Percentiles rank a stretch among this genome's conserved stretches.
Evolutionary conservation across 768 basidiomycete genomes (phyloP).

Genomic region (Austroboletus festivus): DNA sequence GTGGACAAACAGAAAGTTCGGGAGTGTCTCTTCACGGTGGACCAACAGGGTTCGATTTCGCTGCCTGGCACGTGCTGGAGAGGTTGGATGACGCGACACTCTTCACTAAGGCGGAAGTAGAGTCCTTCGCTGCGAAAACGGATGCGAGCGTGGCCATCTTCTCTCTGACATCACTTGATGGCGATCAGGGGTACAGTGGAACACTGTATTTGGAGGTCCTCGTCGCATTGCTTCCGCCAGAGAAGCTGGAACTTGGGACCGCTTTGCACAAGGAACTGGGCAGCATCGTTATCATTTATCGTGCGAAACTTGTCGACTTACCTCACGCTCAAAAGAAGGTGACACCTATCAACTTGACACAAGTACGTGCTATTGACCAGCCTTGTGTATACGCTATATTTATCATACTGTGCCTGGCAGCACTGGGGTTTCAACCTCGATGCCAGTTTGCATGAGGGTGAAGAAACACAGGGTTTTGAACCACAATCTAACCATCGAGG

Average conservation of each 20-base stretch:
- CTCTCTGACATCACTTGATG: slow-evolving; percentile 54
- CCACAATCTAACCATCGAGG: slow-evolving; percentile 43
- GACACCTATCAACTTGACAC: slow-evolving; percentile 74
- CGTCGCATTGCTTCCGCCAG: slow-evolving; percentile 44
- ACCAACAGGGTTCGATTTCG: slow-evolving; percentile 58
- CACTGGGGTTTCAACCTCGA: slow-evolving; percentile 85
- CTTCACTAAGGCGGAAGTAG: slow-evolving; percentile 54
- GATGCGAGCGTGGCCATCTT: slow-evolving; percentile 47
- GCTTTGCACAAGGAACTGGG: slow-evolving; percentile 52
- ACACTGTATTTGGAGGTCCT: slow-evolving; percentile 57
- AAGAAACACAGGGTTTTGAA: slow-evolving; percentile 47
- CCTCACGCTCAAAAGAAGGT: slow-evolving; percentile 41
- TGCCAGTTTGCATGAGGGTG: slow-evolving; percentile 50
- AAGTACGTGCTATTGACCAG: slow-evolving; percentile 48
- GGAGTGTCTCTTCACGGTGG: slow-evolving; percentile 74
- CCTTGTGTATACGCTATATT: background rate
- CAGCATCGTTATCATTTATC: slow-evolving; percentile 63
- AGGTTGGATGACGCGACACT: slow-evolving; percentile 41
- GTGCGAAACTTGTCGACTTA: slow-evolving; percentile 57
- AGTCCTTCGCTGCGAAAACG: slow-evolving; percentile 36
- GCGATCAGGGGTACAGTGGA: slow-evolving; percentile 72
- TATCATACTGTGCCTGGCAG: slow-evolving; percentile 34
- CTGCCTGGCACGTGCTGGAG: slow-evolving; percentile 47
- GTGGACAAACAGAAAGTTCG: slow-evolving; percentile 37
- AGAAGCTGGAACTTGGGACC: slow-evolving; percentile 21